Percentiles rank a stretch among this genome's conserved stretches.
Conservation (phyloP, 305 asterid genomes). For the Salvia sclarea region DNA sequence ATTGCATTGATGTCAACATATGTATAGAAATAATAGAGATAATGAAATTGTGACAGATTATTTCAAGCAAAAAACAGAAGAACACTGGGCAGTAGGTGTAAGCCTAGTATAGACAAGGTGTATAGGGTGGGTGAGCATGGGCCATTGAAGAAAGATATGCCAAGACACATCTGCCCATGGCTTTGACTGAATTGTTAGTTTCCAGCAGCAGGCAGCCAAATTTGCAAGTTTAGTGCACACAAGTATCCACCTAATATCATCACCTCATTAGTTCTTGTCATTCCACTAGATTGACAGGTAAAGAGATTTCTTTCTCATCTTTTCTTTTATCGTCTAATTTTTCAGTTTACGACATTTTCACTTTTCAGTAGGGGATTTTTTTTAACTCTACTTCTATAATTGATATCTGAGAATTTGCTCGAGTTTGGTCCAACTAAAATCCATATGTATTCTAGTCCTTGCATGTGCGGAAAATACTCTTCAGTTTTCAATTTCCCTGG, state of each 20-base stretch:
- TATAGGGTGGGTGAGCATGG: background rate
- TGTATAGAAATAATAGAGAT: background rate
- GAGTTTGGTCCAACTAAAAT: background rate
- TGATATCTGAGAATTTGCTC: background rate
- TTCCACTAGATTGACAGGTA: background rate
- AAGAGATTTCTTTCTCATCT: background rate
- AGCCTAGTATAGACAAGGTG: background rate
- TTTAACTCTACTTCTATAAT: background rate
- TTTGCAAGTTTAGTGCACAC: background rate
- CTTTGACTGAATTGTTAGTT: background rate
- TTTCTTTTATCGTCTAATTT: no score
- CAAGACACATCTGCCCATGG: background rate
- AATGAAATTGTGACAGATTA: background rate
- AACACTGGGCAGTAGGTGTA: background rate
- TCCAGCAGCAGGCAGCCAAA: constrained; percentile 3
- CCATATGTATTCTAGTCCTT: background rate
- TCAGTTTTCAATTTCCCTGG: background rate
- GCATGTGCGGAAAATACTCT: background rate
- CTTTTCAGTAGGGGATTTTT: no score
- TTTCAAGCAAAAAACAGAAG: background rate
- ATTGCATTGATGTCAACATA: background rate
- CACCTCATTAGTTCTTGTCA: background rate
- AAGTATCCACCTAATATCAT: background rate
- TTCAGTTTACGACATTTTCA: no score
- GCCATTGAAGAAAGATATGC: constrained; percentile 3